phyloP scores from a whole-genome alignment of 345 rosid species.

The Euphorbia pulcherrima region DNA sequence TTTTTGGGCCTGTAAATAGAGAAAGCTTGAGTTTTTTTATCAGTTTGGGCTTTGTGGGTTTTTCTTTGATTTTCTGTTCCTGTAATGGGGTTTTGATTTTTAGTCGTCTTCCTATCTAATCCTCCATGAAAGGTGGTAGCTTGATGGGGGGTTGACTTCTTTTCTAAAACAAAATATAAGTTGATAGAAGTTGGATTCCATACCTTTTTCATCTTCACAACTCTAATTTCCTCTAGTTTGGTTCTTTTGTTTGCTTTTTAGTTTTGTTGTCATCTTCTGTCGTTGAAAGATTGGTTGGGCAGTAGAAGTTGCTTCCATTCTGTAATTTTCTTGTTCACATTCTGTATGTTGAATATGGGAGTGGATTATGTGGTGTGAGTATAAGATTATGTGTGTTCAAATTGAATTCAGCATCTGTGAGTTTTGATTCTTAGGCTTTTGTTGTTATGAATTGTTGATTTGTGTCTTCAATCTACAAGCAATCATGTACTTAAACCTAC shows the following conservation, averaged over 20 bases:
- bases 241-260: constrained; percentile 7
- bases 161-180: constrained; percentile 17
- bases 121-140: constrained; percentile 73
- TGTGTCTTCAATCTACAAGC: constrained; percentile 2
- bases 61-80: constrained; percentile 16
- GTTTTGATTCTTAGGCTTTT: not conserved
- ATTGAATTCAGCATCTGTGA: constrained; percentile 8
- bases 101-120: constrained; percentile 14
- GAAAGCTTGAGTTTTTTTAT: constrained; percentile 15
- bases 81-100: constrained; percentile 5
- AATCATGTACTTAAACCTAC: not conserved
- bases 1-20: constrained; percentile 23
- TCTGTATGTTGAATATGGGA: constrained; percentile 16
- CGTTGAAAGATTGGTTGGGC: not conserved
- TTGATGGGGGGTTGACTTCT: constrained; percentile 80
- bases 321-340: not conserved
- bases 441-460: not conserved
- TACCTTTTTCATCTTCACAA: not conserved
- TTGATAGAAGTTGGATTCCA: constrained; percentile 16
- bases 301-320: not conserved
- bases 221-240: not conserved
- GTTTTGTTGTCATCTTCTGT: constrained; percentile 7
- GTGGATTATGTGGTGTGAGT: constrained; percentile 12
- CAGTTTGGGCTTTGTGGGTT: constrained; percentile 31
- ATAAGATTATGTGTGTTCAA: not conserved